Evolutionary conservation across 352 stramenopile species (phyloP).

Genomic region (Thalassiosira mediterranea): DNA sequence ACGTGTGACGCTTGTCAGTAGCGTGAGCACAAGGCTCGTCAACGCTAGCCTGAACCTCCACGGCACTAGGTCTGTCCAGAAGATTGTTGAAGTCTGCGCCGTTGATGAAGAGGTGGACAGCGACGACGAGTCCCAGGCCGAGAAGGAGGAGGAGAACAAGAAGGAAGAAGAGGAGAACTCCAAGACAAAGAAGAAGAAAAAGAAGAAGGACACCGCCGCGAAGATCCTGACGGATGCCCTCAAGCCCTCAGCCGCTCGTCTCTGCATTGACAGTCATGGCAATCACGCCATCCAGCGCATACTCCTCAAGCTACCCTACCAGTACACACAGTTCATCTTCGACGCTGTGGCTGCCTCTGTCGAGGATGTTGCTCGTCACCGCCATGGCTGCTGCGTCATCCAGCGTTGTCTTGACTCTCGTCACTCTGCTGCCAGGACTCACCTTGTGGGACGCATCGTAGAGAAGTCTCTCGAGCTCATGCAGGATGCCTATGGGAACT

Average conservation of each 20-base stretch:
- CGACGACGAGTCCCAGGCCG: conserved; percentile 10
- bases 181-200: conserved; percentile 34
- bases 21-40: conserved; percentile 92
- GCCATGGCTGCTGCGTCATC: conserved; percentile 96
- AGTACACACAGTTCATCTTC: conserved; percentile 97
- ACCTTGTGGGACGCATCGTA: conserved; percentile 94
- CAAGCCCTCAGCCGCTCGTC: conserved; percentile 90
- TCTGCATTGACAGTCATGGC: conserved; percentile 97
- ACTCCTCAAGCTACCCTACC: conserved; percentile 91
- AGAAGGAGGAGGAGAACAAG: conserved; percentile 26
- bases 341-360: conserved; percentile 94
- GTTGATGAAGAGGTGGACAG: conserved; percentile 72
- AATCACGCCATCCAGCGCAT: conserved; percentile 98
- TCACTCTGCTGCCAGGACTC: conserved; percentile 88
- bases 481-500: conserved; percentile 98
- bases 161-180: conserved; percentile 11
- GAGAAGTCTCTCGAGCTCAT: conserved; percentile 90
- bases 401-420: conserved; percentile 93
- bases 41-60: conserved; percentile 96
- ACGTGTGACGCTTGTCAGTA: conserved; percentile 90
- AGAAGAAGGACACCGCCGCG: conserved; percentile 78
- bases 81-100: conserved; percentile 95
- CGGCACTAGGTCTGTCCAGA: conserved; percentile 97
- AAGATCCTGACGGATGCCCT: conserved; percentile 94
- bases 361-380: conserved; percentile 94